phyloP scores from a whole-genome alignment of 495 filamentous ascomycete species.

The Pseudomonodictys pantanalensis region DNA sequence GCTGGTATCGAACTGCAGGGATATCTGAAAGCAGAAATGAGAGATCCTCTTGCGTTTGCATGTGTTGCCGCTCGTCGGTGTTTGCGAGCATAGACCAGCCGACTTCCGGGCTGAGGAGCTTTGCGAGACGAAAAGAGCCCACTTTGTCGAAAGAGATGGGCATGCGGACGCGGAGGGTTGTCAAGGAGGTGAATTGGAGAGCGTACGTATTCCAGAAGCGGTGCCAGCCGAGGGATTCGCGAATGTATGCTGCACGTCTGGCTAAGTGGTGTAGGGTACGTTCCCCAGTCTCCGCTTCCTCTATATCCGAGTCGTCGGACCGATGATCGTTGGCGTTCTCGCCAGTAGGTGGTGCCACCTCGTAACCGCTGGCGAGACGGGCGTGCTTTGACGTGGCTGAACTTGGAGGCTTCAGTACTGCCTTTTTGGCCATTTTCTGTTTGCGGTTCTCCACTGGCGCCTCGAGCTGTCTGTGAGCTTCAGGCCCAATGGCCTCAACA shows the following conservation, averaged over 20 bases:
- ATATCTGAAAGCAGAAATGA: neutral
- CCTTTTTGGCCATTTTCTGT: conserved; percentile 21
- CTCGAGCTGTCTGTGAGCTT: neutral
- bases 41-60: conserved; percentile 7
- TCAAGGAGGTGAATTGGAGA: conserved; percentile 11
- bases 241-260: conserved; percentile 2
- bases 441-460: neutral
- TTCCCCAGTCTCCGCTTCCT: neutral
- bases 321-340: conserved; percentile 13
- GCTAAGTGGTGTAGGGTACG: conserved; percentile 2
- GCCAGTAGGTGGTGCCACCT: neutral
- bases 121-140: conserved; percentile 19
- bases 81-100: conserved; percentile 14
- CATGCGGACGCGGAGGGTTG: conserved; percentile 21
- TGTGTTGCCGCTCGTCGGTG: conserved; percentile 20
- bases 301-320: conserved; percentile 9
- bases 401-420: neutral
- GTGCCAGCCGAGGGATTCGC: conserved; percentile 28
- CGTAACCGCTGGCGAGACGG: neutral
- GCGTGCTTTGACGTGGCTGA: neutral
- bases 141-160: conserved; percentile 13
- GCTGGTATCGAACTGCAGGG: neutral
- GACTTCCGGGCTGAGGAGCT: conserved; percentile 6
- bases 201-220: conserved; percentile 26
- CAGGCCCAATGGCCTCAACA: neutral